Percentiles rank a stretch among this genome's conserved stretches.
phyloP scores from a whole-genome alignment of 2,329 filamentous ascomycete species.

The Fusarium sp. region DNA sequence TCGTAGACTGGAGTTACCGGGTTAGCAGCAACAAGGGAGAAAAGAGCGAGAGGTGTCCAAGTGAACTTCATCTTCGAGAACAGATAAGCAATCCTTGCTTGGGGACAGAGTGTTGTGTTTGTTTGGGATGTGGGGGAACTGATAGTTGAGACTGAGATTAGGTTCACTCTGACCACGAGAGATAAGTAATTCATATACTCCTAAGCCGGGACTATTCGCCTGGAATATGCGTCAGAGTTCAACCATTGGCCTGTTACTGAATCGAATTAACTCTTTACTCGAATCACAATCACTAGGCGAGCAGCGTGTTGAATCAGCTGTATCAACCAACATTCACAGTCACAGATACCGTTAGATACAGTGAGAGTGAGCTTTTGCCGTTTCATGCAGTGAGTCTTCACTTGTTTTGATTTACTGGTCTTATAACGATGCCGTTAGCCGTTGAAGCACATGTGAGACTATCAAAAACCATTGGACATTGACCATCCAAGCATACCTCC shows the following conservation, averaged over 20 bases:
- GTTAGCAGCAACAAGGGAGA: background rate
- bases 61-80: background rate
- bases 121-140: background rate
- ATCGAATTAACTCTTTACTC: background rate
- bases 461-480: too few species aligned
- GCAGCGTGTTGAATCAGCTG: background rate
- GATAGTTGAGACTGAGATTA: background rate
- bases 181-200: background rate
- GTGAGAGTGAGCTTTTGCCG: background rate
- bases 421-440: fast-evolving
- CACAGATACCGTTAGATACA: background rate
- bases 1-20: background rate
- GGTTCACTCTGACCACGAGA: background rate
- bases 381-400: background rate
- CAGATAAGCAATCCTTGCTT: background rate
- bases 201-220: fast-evolving
- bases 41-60: background rate
- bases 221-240: background rate
- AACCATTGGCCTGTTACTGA: background rate
- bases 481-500: too few species aligned
- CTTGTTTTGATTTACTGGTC: too few species aligned
- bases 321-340: background rate
- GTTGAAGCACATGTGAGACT: too few species aligned
- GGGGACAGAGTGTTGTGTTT: background rate
- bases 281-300: background rate